Evolutionary conservation across 768 basidiomycete species (phyloP).

Genomic region (Psilocybe sp.): DNA sequence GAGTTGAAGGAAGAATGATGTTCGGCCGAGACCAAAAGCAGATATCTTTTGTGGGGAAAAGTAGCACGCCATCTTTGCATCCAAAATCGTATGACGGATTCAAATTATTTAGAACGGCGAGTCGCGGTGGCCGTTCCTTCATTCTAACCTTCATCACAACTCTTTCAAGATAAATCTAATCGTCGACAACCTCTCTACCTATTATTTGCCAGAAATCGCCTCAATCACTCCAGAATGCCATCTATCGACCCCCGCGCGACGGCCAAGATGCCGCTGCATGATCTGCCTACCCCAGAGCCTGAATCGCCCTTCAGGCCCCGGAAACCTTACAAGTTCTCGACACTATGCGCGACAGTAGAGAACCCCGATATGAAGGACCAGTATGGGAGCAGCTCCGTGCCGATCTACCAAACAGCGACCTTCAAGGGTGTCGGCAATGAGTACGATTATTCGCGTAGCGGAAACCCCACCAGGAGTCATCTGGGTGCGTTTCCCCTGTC

Average conservation of each 20-base stretch:
- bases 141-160: too few species aligned
- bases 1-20: not conserved
- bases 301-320: slow-evolving; percentile 68
- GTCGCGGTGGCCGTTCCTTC: not conserved
- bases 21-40: slow-evolving; percentile 18
- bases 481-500: slow-evolving; percentile 55
- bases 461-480: slow-evolving; percentile 95
- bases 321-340: slow-evolving; percentile 86
- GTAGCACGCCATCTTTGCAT: slow-evolving; percentile 28
- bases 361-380: slow-evolving; percentile 93
- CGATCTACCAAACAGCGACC: slow-evolving; percentile 97
- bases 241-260: slow-evolving; percentile 34
- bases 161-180: too few species aligned
- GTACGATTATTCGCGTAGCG: slow-evolving; percentile 93
- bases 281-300: slow-evolving; percentile 79
- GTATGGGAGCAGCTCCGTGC: slow-evolving; percentile 89
- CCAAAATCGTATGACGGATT: slow-evolving; percentile 1
- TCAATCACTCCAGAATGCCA: slow-evolving; percentile 12
- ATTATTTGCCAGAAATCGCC: not conserved
- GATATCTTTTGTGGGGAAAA: slow-evolving; percentile 3
- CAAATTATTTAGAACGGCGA: not conserved
- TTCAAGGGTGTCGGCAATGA: slow-evolving; percentile 91
- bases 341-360: slow-evolving; percentile 88
- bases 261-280: slow-evolving; percentile 34
- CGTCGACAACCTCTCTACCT: not conserved